phyloP scores from a whole-genome alignment of 345 rosid species.

The Hibiscus syriacus region DNA sequence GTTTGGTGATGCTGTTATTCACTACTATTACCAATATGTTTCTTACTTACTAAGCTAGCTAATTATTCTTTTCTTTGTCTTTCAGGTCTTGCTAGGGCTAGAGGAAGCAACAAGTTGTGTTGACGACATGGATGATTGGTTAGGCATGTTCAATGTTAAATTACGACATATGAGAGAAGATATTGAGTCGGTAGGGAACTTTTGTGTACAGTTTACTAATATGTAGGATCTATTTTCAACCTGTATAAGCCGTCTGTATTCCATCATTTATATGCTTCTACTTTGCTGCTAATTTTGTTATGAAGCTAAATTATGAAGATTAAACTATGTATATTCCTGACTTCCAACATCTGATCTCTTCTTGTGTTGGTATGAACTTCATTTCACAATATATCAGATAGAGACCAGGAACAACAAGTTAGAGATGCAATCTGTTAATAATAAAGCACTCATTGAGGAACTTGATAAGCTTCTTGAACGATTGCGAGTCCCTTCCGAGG shows the following conservation, averaged over 20 bases:
- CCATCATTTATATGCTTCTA: not conserved
- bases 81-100: constrained; percentile 88
- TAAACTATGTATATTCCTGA: constrained; percentile 1
- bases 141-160: constrained; percentile 90
- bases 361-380: not conserved
- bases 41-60: not conserved
- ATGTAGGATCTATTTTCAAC: constrained; percentile 10
- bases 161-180: constrained; percentile 99
- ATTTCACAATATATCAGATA: constrained; percentile 54
- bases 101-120: constrained; percentile 88
- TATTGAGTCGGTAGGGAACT: constrained; percentile 70
- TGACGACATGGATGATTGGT: constrained; percentile 98
- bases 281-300: constrained; percentile 1
- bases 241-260: not conserved
- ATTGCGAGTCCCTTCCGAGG: constrained; percentile 84
- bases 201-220: not conserved
- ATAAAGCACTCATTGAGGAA: constrained; percentile 79
- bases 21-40: not conserved
- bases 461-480: constrained; percentile 89
- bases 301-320: constrained; percentile 2
- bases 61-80: not conserved
- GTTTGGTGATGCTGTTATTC: not conserved
- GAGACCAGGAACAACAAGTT: constrained; percentile 96
- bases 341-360: constrained; percentile 6
- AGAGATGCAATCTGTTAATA: no score